phyloP scores from a whole-genome alignment of 768 basidiomycete species.

The Termitomyces sp. region DNA sequence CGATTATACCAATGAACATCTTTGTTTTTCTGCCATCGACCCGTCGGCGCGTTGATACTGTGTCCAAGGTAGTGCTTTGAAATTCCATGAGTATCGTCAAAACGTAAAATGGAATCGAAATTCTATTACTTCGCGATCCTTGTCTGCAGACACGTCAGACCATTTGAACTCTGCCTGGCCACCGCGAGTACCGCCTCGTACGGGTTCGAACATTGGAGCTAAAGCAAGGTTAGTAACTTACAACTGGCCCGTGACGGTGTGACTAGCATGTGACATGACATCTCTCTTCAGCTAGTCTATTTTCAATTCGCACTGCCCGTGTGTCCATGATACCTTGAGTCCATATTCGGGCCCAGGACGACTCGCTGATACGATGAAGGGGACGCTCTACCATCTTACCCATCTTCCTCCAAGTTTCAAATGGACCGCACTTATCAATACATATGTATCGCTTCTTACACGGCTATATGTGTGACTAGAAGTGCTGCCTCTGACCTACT shows the following conservation, averaged over 20 bases:
- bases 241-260: background rate
- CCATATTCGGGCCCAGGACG: too few relatives aligned
- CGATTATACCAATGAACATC: conserved; percentile 95
- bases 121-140: conserved; percentile 75
- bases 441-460: too few relatives aligned
- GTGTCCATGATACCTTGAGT: too few relatives aligned
- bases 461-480: too few relatives aligned
- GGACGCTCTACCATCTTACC: too few relatives aligned
- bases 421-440: too few relatives aligned
- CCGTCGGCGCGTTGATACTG: conserved; percentile 91
- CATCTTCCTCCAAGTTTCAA: too few relatives aligned
- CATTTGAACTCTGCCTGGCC: conserved; percentile 91
- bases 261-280: background rate
- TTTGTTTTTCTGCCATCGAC: conserved; percentile 97
- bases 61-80: conserved; percentile 87
- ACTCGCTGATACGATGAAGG: too few relatives aligned
- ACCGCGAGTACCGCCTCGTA: conserved; percentile 87
- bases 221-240: background rate
- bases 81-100: background rate
- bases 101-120: background rate
- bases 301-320: too few relatives aligned
- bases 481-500: too few relatives aligned
- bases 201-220: conserved; percentile 72
- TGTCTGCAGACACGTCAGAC: conserved; percentile 87
- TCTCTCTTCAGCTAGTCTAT: too few relatives aligned